Conservation (phyloP, 2,329 filamentous ascomycete species). For the Chalara sp. region DNA sequence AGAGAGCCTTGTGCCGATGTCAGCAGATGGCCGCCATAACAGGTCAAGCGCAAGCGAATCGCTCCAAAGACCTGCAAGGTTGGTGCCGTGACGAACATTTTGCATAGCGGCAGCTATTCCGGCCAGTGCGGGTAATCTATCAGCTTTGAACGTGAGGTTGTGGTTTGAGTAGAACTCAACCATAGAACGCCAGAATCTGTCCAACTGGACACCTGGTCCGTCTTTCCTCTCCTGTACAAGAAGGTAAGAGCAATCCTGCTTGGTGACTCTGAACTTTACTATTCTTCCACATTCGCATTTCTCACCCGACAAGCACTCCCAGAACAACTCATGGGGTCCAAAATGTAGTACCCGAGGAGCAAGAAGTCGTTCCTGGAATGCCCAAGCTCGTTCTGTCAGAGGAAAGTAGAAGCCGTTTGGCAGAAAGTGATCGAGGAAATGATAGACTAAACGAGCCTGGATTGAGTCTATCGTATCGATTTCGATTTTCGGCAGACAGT, state of each 20-base stretch:
- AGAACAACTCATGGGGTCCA: neutral
- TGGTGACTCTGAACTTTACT: neutral
- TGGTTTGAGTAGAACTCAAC: neutral
- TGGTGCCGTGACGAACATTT: neutral
- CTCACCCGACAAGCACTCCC: neutral
- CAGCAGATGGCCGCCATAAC: neutral
- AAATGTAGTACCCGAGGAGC: neutral
- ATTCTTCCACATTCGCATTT: neutral
- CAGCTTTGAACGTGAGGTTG: neutral
- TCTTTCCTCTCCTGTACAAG: no score
- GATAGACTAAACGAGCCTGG: no score
- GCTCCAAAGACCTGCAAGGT: neutral
- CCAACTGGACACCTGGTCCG: no score
- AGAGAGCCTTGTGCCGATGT: neutral
- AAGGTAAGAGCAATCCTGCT: neutral
- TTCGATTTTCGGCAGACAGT: no score
- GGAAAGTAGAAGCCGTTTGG: neutral
- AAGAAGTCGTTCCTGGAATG: neutral
- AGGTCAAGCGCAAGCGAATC: neutral
- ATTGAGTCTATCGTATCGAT: no score
- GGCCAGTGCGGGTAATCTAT: neutral
- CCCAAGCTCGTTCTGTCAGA: neutral
- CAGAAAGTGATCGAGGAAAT: no score
- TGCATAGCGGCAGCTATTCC: neutral
- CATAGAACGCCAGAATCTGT: neutral